These are phyloP conservation scores for Wickerhamomyces canadensis DNA, from an alignment of 805 yeast species.

Conservation along the genomic window DNA sequence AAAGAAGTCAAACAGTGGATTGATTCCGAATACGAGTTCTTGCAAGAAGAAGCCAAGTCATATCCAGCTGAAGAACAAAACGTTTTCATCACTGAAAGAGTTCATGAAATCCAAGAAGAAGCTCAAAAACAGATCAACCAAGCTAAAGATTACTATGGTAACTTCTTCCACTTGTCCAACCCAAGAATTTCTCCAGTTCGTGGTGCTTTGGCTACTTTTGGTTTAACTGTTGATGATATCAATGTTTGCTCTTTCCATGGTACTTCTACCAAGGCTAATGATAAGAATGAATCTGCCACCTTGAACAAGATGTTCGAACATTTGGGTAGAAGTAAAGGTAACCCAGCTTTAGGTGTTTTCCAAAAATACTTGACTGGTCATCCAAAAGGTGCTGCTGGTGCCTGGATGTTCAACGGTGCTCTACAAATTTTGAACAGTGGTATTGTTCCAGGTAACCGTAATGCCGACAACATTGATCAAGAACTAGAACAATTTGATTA, in stretches of 20 bases:
- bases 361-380: constrained; percentile 99
- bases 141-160: constrained; percentile 94
- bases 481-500: constrained; percentile 76
- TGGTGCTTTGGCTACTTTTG: constrained; percentile 94
- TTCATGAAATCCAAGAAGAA: constrained; percentile 83
- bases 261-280: constrained; percentile 97
- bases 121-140: constrained; percentile 78
- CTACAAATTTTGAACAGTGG: constrained; percentile 90
- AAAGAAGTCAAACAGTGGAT: constrained; percentile 78
- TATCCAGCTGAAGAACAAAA: constrained; percentile 45
- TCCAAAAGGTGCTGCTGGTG: constrained; percentile 99
- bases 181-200: constrained; percentile 95
- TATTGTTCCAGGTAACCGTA: constrained; percentile 96
- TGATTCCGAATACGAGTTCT: constrained; percentile 67
- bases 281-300: constrained; percentile 94
- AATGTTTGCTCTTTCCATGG: constrained; percentile 99
- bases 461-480: constrained; percentile 94
- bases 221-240: constrained; percentile 88
- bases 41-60: constrained; percentile 65
- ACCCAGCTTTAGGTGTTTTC: constrained; percentile 97
- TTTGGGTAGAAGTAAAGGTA: constrained; percentile 95
- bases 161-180: constrained; percentile 84
- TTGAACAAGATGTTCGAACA: constrained; percentile 90
- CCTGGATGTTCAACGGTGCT: constrained; percentile 99
- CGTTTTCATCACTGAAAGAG: constrained; percentile 69